A percentile compares a stretch with the other conserved stretches of the same genome.
phyloP scores from a whole-genome alignment of 1,284 basidiomycete species.

The Ustilago trichophora region DNA sequence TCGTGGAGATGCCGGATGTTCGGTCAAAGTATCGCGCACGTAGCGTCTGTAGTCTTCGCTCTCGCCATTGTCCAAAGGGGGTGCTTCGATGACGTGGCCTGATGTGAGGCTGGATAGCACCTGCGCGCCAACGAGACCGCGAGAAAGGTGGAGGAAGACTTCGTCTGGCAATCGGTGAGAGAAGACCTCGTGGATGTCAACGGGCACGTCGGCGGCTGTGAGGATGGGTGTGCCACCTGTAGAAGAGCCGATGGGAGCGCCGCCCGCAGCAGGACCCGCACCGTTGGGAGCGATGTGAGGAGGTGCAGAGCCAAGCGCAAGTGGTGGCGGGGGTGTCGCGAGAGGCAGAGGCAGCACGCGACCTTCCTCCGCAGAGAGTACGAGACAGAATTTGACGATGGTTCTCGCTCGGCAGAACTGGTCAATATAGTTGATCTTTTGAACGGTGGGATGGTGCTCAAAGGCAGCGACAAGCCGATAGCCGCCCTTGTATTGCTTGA shows the following conservation, averaged over 20 bases:
- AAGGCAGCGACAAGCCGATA: slow-evolving; percentile 56
- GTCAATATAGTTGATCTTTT: slow-evolving; percentile 80
- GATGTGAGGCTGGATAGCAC: slow-evolving; percentile 89
- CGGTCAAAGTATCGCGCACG: slow-evolving; percentile 93
- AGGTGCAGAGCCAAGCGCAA: slow-evolving; percentile 6
- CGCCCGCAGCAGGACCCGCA: slow-evolving; percentile 69
- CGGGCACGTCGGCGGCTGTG: slow-evolving; percentile 85
- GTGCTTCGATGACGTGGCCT: slow-evolving; percentile 81
- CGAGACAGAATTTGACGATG: slow-evolving; percentile 91
- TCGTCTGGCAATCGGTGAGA: slow-evolving; percentile 94
- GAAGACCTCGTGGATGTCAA: slow-evolving; percentile 93
- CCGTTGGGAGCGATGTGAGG: slow-evolving; percentile 26
- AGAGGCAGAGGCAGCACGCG: slow-evolving; percentile 86
- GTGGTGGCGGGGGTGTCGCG: slow-evolving; percentile 71
- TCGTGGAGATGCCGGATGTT: slow-evolving; percentile 84
- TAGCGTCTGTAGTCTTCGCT: slow-evolving; percentile 92
- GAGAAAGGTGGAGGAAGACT: slow-evolving; percentile 92
- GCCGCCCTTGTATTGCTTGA: slow-evolving; percentile 58
- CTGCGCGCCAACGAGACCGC: slow-evolving; percentile 85
- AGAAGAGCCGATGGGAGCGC: slow-evolving; percentile 71
- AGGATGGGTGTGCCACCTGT: slow-evolving; percentile 71
- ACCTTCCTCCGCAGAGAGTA: slow-evolving; percentile 87
- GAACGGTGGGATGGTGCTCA: slow-evolving; percentile 74
- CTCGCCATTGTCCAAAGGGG: slow-evolving; percentile 93
- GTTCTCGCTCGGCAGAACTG: slow-evolving; percentile 87